Evolutionary conservation across 495 filamentous ascomycete species (phyloP).

Genomic region (Penicillium alfredii): DNA sequence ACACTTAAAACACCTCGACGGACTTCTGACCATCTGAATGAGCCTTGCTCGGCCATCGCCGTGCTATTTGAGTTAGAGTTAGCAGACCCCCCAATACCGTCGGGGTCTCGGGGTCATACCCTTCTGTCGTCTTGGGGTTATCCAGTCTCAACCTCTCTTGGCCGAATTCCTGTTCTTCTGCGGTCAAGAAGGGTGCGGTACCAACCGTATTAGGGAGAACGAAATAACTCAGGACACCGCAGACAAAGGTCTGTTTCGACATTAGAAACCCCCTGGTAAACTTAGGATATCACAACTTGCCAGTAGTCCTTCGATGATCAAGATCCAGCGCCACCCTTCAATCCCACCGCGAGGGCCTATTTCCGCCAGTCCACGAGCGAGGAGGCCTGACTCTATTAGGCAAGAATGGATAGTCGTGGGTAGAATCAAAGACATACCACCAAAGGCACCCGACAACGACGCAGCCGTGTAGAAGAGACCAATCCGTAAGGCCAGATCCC

Average conservation of each 20-base stretch:
- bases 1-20: slow-evolving; percentile 30
- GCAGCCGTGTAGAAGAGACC: slow-evolving; percentile 72
- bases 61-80: slow-evolving; percentile 13
- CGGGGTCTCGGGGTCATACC: slow-evolving; percentile 12
- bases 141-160: slow-evolving; percentile 33
- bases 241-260: slow-evolving; percentile 49
- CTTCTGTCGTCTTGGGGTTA: slow-evolving; percentile 30
- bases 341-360: slow-evolving; percentile 48
- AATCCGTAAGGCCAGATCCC: slow-evolving; percentile 64
- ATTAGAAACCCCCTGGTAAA: too few relatives aligned
- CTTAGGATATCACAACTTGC: slow-evolving; percentile 18
- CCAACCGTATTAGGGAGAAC: slow-evolving; percentile 49
- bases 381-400: slow-evolving; percentile 37
- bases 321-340: slow-evolving; percentile 61
- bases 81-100: background rate
- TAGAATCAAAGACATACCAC: slow-evolving; percentile 34
- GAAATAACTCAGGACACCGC: slow-evolving; percentile 47
- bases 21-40: slow-evolving; percentile 39
- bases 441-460: slow-evolving; percentile 65
- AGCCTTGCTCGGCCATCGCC: slow-evolving; percentile 26
- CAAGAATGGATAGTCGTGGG: background rate
- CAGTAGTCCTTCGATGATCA: slow-evolving; percentile 58
- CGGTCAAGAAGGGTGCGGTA: slow-evolving; percentile 45
- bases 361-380: slow-evolving; percentile 62
- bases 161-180: slow-evolving; percentile 43